Evolutionary conservation across 371 early-diverging fungal species (phyloP), one percentile per base, ranked within the genome.

Genomic region (Actinomucor elegans): DNA sequence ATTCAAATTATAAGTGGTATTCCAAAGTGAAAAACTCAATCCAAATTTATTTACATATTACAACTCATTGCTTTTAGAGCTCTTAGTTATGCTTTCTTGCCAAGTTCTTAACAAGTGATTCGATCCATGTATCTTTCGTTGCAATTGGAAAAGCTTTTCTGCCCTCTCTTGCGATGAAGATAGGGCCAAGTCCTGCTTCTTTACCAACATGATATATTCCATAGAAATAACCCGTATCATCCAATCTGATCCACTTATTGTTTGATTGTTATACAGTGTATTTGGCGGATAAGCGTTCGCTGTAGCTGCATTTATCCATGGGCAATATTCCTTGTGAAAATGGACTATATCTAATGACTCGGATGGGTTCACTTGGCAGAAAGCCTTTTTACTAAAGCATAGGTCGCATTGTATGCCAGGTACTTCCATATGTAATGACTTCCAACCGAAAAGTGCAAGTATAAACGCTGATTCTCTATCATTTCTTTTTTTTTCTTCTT

Each of bases 361-460:
- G 6, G 18, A 20, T 7, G 26, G 45, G 1, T 41, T 9, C 15
- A 27, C 7, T 8, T 27, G 26, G 15, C 26, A 18, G 28, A 58
- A 58, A 18, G 38, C 17, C 14, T 40, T 32, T 10, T 26, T 28
- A 15, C 26, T 32, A 46, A 46, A 52, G 14, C 58, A 58, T 32
- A 52, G 23, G n/a, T 51, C 28, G 21, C 58, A 58, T 33, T 33
- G 11, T 17, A 58, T 36, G 2, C 47, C 52, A 12, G 58, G 40
- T 14, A 46, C 28, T 26, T 40, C 26, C 4, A 4, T 9, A 33
- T 38, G 24, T 28, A 47, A 38, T 21, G 18, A 40, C 11, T 38
- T 28, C 58, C 58, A 58, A 10, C 58, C 58, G 47, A 17, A 52
- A 4, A 52, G 14, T 12, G 58, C 23, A 15, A 58, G 37, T 14